Conservation (phyloP, 306 rosid genomes). For the Rosa rugosa region DNA sequence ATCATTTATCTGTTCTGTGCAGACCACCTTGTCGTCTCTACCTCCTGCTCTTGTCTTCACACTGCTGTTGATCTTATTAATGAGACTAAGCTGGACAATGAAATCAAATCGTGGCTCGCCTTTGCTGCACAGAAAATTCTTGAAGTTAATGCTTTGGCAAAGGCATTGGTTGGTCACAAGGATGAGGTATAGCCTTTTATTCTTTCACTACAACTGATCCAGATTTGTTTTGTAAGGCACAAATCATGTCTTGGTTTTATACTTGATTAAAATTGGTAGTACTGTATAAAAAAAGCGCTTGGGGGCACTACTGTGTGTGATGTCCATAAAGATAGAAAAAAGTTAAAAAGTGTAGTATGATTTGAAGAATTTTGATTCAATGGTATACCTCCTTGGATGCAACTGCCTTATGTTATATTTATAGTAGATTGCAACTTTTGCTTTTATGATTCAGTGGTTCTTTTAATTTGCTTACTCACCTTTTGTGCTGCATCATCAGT, state of each 20-base stretch:
- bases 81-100: constrained; percentile 82
- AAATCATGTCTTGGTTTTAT: background rate
- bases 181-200: constrained; percentile 51
- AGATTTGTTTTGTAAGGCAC: background rate
- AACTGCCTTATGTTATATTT: background rate
- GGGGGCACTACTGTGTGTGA: background rate
- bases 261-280: background rate
- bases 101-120: constrained; percentile 90
- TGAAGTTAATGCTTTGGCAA: constrained; percentile 89
- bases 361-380: background rate
- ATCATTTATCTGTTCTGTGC: constrained; percentile 13
- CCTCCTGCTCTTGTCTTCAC: constrained; percentile 88
- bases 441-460: background rate
- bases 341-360: background rate
- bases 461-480: background rate
- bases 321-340: background rate
- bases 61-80: constrained; percentile 91
- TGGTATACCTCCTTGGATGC: background rate
- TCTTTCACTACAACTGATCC: background rate
- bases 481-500: constrained; percentile 46
- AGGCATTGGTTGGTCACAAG: constrained; percentile 72
- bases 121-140: constrained; percentile 90
- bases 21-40: constrained; percentile 85
- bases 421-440: background rate
- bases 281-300: background rate